These are phyloP conservation scores for Solanum microdontum DNA, from an alignment of 257 asterid genomes.

Conservation along the genomic window DNA sequence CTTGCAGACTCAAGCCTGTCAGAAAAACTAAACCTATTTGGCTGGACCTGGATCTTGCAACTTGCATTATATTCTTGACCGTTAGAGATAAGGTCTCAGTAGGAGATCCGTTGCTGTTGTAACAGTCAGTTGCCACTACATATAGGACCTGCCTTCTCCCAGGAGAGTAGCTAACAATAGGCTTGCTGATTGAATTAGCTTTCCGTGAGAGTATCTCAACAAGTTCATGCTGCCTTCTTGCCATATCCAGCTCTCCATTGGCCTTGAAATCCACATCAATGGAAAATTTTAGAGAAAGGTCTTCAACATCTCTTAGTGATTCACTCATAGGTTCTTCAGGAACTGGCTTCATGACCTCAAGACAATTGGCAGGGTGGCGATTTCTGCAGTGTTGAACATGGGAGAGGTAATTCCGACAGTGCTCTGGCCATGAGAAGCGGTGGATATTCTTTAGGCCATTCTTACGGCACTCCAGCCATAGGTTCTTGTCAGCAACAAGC, in stretches of 20 bases:
- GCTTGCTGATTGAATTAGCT: constrained; percentile 20
- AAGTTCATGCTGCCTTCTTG: constrained; percentile 35
- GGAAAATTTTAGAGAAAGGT: constrained; percentile 46
- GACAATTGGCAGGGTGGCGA: constrained; percentile 33
- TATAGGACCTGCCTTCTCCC: constrained; percentile 53
- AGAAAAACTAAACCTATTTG: constrained; percentile 44
- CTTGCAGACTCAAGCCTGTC: constrained; percentile 40
- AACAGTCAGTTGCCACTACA: constrained; percentile 49
- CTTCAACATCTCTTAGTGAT: constrained; percentile 47
- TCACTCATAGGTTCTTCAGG: constrained; percentile 59
- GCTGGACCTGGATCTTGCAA: constrained; percentile 25
- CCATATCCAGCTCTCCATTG: constrained; percentile 32
- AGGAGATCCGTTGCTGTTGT: constrained; percentile 26
- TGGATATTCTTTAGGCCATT: constrained; percentile 54
- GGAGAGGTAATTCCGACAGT: constrained; percentile 51
- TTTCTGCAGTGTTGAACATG: constrained; percentile 40
- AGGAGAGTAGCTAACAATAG: constrained; percentile 25
- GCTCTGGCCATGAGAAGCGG: constrained; percentile 65
- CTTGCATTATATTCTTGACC: constrained; percentile 45
- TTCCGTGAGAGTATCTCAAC: constrained; percentile 32
- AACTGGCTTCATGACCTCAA: constrained; percentile 27
- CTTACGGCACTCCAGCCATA: constrained; percentile 52
- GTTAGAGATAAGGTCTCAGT: constrained; percentile 27
- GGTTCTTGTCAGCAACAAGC: constrained; percentile 55
- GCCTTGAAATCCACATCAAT: constrained; percentile 38